Base-by-base conservation (phyloP, 768 basidiomycete species). In the Hortiboletus campestris region DNA sequence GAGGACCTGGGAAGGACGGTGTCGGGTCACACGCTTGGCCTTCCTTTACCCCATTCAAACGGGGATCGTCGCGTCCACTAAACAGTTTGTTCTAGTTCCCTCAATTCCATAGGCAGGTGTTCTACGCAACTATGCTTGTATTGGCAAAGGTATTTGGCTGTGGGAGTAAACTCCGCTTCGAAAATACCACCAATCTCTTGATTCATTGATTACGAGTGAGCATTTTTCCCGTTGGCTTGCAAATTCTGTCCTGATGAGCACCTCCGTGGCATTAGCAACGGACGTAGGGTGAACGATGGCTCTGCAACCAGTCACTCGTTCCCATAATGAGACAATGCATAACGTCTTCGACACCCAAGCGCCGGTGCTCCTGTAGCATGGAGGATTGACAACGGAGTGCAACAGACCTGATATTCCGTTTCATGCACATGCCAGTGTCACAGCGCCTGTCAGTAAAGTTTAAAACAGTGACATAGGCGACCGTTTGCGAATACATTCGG, bases 1-100 rank as follows among this genome's bases (percentile, higher is more conserved):
- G 77, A 85, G 66, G 69, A 72, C 12, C 67, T 86, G 16, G 84
- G 84, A 20, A 75, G 78, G 57, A 74, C 71, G 12, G 73, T 83
- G 19, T 81, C 78, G 35, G 80, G 81, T 25, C 53, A 72, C 39
- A 66, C 63, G 34, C 64, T 79, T 31, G 56, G 60, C 38, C 51
- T 56, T 49, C 35, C 41, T 41, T 28, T 39, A 6, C 17, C 40
- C 34, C 42, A 11, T 43, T 39, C 25, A 42, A 46, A 11, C 32
- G 49, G 19, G 46, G 36, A 19, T 32, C 32, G n/a, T 25, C 32
- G 17, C 35, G 6, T 42, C 31, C 35, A 16, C 19, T 64, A 22
- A 49, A 53, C 5, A 16, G 22, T 25, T n/a, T 38, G 4, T 17
- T 11, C 29, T 28, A 20, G 48, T 31, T 9, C 28, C 39, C 19